A percentile compares a stretch with the other conserved stretches of the same genome.
Conservation (phyloP, 805 yeast species). For the Candida krabiensis region DNA sequence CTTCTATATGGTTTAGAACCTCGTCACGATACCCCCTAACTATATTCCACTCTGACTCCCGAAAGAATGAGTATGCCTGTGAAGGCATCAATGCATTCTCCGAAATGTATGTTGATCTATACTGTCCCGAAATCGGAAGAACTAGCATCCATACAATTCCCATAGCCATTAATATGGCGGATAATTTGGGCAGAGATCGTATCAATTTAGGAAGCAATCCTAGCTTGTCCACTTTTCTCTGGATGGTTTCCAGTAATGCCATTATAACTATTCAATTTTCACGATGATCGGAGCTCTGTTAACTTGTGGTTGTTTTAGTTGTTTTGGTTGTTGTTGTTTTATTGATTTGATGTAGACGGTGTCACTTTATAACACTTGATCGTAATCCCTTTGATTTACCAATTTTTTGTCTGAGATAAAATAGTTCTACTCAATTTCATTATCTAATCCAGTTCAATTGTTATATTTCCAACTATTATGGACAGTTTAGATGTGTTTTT, state of each 20-base stretch:
- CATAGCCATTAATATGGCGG: constrained; percentile 40
- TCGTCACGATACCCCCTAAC: constrained; percentile 81
- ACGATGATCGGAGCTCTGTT: too few species aligned
- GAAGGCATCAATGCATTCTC: constrained; percentile 98
- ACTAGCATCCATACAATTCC: constrained; percentile 61
- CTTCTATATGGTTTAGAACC: constrained; percentile 39
- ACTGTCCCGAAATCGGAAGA: constrained; percentile 81
- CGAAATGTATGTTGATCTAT: constrained; percentile 78
- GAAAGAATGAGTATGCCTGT: constrained; percentile 86
- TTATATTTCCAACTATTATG: too few species aligned
- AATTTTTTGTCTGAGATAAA: too few species aligned
- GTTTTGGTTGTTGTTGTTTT: too few species aligned
- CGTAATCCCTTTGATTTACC: too few species aligned
- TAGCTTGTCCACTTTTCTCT: constrained; percentile 41
- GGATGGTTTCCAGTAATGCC: constrained; percentile 48
- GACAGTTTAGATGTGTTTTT: too few species aligned
- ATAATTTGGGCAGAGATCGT: constrained; percentile 41
- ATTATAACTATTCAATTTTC: too few species aligned
- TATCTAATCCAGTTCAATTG: too few species aligned
- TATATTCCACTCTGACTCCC: constrained; percentile 93
- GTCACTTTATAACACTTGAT: too few species aligned
- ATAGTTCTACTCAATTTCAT: too few species aligned
- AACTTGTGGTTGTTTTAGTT: too few species aligned
- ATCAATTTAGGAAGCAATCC: constrained; percentile 50
- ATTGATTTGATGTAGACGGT: too few species aligned